Conservation (phyloP, 2,329 filamentous ascomycete genomes). For the Neofusicoccum sp. region DNA sequence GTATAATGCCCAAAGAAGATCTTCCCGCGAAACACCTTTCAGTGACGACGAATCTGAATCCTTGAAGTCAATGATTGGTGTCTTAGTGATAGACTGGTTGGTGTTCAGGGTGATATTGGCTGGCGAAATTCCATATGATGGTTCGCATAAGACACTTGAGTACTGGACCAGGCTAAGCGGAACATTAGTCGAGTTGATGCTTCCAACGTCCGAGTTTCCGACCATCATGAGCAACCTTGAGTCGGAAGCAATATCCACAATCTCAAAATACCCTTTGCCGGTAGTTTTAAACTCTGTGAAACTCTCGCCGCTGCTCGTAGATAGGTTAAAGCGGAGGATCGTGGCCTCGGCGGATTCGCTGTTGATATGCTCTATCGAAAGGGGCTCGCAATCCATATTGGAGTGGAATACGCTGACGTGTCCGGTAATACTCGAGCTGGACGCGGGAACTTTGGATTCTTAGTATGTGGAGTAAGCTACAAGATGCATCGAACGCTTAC, state of each 20-base stretch:
- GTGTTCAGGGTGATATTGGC: neutral
- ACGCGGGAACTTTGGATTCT: neutral
- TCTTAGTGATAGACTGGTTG: neutral
- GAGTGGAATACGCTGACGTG: neutral
- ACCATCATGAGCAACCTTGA: neutral
- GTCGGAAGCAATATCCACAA: too few species aligned
- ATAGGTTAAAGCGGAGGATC: too few species aligned
- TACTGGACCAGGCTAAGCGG: neutral
- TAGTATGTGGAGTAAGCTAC: neutral
- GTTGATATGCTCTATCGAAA: neutral
- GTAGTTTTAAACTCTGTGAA: neutral
- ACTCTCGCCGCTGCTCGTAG: neutral
- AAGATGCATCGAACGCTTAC: neutral
- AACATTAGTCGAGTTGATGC: too few species aligned
- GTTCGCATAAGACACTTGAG: neutral
- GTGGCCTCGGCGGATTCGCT: neutral
- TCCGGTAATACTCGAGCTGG: neutral
- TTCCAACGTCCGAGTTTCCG: neutral
- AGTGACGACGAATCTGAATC: neutral
- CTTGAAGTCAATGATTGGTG: neutral
- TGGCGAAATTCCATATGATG: neutral
- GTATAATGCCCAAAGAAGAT: too few species aligned
- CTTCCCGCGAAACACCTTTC: neutral
- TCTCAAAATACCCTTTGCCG: neutral
- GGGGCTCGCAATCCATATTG: neutral